Evolutionary conservation across 2,329 filamentous ascomycete species (phyloP), one percentile per base, ranked within the genome.

Genomic region (Sclerotinia glacialis): DNA sequence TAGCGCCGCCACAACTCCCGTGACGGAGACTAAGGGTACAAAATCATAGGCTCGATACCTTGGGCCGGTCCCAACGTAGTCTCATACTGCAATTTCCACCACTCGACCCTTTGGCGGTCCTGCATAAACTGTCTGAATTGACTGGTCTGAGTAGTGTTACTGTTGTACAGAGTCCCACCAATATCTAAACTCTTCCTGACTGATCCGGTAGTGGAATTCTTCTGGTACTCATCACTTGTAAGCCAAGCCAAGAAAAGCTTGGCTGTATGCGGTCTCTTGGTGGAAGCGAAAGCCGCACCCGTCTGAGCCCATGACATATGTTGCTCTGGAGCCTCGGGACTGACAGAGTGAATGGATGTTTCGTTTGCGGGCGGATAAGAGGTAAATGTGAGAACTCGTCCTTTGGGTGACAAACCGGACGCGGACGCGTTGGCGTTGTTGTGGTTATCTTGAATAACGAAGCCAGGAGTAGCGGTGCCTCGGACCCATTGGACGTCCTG

Each of bases 401-500:
- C 42, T 11, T 60, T 11, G 11, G 56, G 44, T 16, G 56, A 60
- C 5, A 28, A 37, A 12, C 56, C 56, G 4, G 56, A 49, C 18
- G 56, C 56, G 21, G 56, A 60, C 11, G 5, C 21, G 23, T 16
- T 28, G 44, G 11, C 44, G 7, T 37, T 37, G 28, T 60, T 26
- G 8, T 60, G 56, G 44, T 60, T 60, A 11, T 60, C 56, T 9
- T 3, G 28, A 0, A 60, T 60, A 28, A 60, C 42, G 5, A 26
- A 60, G 6, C 56, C 56, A 8, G 44, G 44, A 23, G 44, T 49
- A 14, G 44, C 56, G 1, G 56, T 60, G 18, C 56, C 56, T 26
- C 56, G 56, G 14, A 60, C 56, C 56, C 56, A 60, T 26, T 60
- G 56, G 9, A 60, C 56, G 18, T 60, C 56, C 21, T 60, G 56